These are phyloP conservation scores for Crassisporium funariophilum DNA, from an alignment of 768 basidiomycete genomes.

Conservation along the genomic window DNA sequence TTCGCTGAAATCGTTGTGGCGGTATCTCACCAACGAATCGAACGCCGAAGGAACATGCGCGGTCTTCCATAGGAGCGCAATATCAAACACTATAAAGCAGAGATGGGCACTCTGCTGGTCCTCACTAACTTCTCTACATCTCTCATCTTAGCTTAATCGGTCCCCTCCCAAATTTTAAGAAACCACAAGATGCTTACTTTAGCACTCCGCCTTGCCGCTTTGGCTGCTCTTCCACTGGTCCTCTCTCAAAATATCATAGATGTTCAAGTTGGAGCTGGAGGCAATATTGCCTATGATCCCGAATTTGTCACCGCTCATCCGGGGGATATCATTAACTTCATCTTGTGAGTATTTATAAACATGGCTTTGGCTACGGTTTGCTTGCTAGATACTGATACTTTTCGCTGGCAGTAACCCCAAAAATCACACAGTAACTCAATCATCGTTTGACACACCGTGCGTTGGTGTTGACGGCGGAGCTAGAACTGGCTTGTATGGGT, in stretches of 20 bases:
- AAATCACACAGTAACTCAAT: constrained; percentile 51
- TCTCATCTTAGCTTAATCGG: no score
- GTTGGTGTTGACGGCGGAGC: constrained; percentile 29
- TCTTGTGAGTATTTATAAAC: constrained; percentile 43
- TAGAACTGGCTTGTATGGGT: constrained; percentile 44
- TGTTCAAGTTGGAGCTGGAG: constrained; percentile 39
- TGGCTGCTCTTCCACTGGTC: constrained; percentile 29
- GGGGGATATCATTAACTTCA: constrained; percentile 51
- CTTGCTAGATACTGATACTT: not conserved
- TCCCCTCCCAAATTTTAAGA: not conserved
- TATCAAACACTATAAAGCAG: no score
- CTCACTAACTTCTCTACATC: no score
- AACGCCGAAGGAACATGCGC: no score
- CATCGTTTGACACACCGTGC: constrained; percentile 44
- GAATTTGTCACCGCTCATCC: constrained; percentile 38
- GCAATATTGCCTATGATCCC: constrained; percentile 34
- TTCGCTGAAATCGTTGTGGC: no score
- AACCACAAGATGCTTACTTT: constrained; percentile 7
- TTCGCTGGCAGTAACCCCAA: constrained; percentile 45
- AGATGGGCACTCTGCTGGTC: no score
- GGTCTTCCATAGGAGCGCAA: no score
- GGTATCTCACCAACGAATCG: no score
- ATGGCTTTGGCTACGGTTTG: not conserved
- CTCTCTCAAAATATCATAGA: constrained; percentile 28
- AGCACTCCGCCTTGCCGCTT: constrained; percentile 17